Evolutionary conservation across 1,284 basidiomycete species (phyloP).

Genomic region (Apiotrichum sp.): DNA sequence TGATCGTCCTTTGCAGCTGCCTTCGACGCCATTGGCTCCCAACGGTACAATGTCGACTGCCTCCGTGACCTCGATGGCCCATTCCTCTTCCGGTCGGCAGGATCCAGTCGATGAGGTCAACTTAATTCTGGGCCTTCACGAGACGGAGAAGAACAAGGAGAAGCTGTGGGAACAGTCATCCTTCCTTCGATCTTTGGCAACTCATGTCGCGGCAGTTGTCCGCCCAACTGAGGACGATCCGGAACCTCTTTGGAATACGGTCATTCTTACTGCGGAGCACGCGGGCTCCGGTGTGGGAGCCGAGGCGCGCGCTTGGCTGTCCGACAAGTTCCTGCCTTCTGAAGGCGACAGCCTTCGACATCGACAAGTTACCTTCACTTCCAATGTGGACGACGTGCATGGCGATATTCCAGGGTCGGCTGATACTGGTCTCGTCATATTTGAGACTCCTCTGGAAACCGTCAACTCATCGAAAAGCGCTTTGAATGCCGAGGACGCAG

Average conservation of each 20-base stretch:
- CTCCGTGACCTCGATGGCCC: not conserved
- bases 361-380: constrained; percentile 21
- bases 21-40: not conserved
- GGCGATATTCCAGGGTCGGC: constrained; percentile 12
- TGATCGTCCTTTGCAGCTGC: not conserved
- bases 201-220: constrained; percentile 25
- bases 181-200: constrained; percentile 28
- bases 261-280: constrained; percentile 14
- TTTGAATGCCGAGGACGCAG: constrained; percentile 27
- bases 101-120: constrained; percentile 13
- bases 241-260: constrained; percentile 8
- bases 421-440: constrained; percentile 26
- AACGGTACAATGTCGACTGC: not conserved
- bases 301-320: constrained; percentile 29
- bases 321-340: constrained; percentile 24
- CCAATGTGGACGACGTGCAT: constrained; percentile 5
- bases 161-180: constrained; percentile 23
- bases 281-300: constrained; percentile 19
- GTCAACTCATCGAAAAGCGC: constrained; percentile 1
- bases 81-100: not conserved
- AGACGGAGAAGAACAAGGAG: constrained; percentile 10
- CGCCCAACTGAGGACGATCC: constrained; percentile 1
- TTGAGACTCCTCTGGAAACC: constrained; percentile 28
- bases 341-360: constrained; percentile 9
- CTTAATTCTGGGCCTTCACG: constrained; percentile 18